A percentile compares a stretch with the other conserved stretches of the same genome.
Conservation (phyloP, 352 stramenopile species). For the Chrysophaeum taylorii region DNA sequence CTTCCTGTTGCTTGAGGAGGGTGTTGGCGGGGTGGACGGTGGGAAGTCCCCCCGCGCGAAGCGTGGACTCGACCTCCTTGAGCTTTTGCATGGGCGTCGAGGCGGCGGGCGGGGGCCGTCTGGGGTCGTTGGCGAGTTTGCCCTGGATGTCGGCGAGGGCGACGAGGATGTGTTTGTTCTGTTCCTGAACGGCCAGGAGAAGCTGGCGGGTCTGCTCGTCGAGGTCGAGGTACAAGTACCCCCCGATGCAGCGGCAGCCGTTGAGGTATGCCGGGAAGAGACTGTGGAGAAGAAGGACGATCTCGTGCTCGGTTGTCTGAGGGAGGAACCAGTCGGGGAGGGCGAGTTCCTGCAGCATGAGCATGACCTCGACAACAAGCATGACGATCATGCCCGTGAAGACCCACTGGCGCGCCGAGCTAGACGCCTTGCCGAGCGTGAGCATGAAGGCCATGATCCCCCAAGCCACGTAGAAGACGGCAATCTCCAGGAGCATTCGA, state of each 20-base stretch:
- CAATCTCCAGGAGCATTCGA: slow-evolving; percentile 69
- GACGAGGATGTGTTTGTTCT: slow-evolving; percentile 64
- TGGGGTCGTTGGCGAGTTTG: slow-evolving; percentile 39
- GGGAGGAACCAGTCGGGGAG: slow-evolving; percentile 48
- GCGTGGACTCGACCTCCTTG: neutral
- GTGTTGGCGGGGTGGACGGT: slow-evolving; percentile 31
- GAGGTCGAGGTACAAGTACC: slow-evolving; percentile 73
- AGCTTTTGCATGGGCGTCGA: slow-evolving; percentile 23
- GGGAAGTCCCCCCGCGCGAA: slow-evolving; percentile 9
- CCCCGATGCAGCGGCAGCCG: slow-evolving; percentile 82
- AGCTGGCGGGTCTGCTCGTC: slow-evolving; percentile 56
- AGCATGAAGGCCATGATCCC: slow-evolving; percentile 86
- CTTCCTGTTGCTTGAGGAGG: slow-evolving; percentile 50
- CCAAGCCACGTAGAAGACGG: slow-evolving; percentile 89
- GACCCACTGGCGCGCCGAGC: slow-evolving; percentile 75
- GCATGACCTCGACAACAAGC: slow-evolving; percentile 81
- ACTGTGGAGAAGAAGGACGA: slow-evolving; percentile 75
- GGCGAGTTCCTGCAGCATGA: slow-evolving; percentile 47
- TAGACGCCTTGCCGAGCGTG: slow-evolving; percentile 74
- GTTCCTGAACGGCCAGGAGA: slow-evolving; percentile 56
- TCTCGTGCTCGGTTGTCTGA: slow-evolving; percentile 68
- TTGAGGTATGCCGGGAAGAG: slow-evolving; percentile 91
- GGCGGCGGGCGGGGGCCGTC: slow-evolving; percentile 22
- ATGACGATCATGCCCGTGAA: slow-evolving; percentile 82
- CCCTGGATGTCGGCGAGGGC: slow-evolving; percentile 62